A percentile compares a stretch with the other conserved stretches of the same genome.
Conservation (phyloP, 2,329 filamentous ascomycete genomes). For the Sporothrix variecibatus region DNA sequence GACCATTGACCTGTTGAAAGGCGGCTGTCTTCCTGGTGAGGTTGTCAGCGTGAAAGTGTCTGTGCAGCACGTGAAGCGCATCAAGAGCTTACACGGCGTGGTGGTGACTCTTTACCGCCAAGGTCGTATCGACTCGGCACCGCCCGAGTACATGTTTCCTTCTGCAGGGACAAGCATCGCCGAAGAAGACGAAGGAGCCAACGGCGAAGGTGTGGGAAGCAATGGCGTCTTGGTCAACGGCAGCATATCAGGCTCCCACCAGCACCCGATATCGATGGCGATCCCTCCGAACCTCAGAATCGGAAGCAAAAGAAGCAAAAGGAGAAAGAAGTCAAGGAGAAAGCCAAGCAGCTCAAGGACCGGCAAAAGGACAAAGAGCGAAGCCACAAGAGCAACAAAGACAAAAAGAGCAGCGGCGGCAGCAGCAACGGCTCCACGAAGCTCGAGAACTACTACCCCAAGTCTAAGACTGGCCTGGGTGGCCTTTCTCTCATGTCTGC, state of each 20-base stretch:
- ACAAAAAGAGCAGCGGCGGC: not conserved
- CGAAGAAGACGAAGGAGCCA: constrained; percentile 8
- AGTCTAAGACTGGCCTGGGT: constrained; percentile 81
- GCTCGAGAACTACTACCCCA: constrained; percentile 80
- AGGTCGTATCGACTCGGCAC: constrained; percentile 80
- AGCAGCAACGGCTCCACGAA: constrained; percentile 24
- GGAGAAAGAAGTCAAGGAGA: constrained; percentile 22
- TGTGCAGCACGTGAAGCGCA: constrained; percentile 83
- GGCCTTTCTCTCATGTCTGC: constrained; percentile 85
- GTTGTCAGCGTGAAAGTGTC: constrained; percentile 75
- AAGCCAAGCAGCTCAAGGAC: constrained; percentile 21
- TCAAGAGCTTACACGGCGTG: constrained; percentile 89
- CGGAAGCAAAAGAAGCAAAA: constrained; percentile 35
- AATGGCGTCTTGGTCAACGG: not conserved
- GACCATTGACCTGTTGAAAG: constrained; percentile 77
- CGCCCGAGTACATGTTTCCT: constrained; percentile 52
- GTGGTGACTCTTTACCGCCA: constrained; percentile 92
- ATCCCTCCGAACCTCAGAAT: not conserved
- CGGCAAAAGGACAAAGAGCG: constrained; percentile 11
- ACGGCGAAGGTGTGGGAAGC: not conserved
- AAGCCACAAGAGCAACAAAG: constrained; percentile 3
- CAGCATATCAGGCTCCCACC: not conserved
- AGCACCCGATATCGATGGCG: not conserved
- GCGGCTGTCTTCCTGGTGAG: constrained; percentile 85
- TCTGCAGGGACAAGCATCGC: constrained; percentile 21